Conservation (phyloP, 805 yeast species). For the Starmerella bacillaris region DNA sequence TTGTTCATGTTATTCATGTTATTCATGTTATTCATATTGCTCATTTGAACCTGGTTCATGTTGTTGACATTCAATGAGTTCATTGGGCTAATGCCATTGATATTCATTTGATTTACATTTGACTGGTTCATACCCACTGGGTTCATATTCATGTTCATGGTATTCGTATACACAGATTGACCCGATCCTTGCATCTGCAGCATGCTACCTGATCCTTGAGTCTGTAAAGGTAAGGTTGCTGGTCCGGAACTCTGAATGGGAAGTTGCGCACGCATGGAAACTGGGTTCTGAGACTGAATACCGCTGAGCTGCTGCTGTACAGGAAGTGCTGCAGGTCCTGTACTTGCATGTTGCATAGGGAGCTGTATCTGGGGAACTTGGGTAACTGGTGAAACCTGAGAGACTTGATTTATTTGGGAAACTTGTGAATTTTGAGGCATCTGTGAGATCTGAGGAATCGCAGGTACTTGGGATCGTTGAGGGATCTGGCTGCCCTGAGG, state of each 20-base stretch:
- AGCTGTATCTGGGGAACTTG: slow-evolving; percentile 1
- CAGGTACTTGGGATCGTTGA: too few species aligned
- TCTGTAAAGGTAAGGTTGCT: too few species aligned
- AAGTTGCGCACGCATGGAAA: background rate
- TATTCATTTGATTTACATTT: too few species aligned
- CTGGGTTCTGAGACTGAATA: slow-evolving; percentile 1
- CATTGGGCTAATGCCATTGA: too few species aligned
- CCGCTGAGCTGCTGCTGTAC: slow-evolving; percentile 1
- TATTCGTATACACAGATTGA: background rate
- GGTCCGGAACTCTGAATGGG: too few species aligned
- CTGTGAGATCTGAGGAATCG: too few species aligned
- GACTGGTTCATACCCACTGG: too few species aligned
- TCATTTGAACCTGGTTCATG: too few species aligned
- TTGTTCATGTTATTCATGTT: too few species aligned
- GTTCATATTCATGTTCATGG: background rate
- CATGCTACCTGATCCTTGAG: background rate
- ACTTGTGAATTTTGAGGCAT: background rate
- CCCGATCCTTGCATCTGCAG: background rate
- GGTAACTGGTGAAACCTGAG: background rate
- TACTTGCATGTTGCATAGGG: slow-evolving; percentile 1
- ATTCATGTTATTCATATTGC: too few species aligned
- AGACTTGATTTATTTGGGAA: background rate
- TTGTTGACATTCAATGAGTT: too few species aligned
- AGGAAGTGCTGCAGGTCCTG: slow-evolving; percentile 3
- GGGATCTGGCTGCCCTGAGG: too few species aligned